These are phyloP conservation scores for Proliferodiscus dingleyae DNA, from an alignment of 2,329 filamentous ascomycete genomes.

Conservation along the genomic window DNA sequence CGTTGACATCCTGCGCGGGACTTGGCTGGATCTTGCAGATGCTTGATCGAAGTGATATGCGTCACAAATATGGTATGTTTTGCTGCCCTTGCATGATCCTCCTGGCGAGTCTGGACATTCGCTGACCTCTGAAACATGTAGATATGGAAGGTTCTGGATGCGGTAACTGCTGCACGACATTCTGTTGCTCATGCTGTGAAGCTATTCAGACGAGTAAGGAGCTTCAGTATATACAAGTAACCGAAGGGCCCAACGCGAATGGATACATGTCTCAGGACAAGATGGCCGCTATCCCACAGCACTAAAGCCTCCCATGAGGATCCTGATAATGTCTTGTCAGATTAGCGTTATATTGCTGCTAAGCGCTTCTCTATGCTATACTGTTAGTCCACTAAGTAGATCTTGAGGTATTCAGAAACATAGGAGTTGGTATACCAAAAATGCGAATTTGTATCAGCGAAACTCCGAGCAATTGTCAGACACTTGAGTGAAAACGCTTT, in stretches of 20 bases:
- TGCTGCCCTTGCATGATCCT: not conserved
- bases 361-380: not conserved
- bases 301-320: too few relatives aligned
- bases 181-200: slow-evolving; percentile 8
- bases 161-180: slow-evolving; percentile 4
- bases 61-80: slow-evolving; percentile 7
- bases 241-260: not conserved
- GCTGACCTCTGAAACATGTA: not conserved
- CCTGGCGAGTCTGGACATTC: not conserved
- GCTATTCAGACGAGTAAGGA: slow-evolving; percentile 7
- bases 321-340: too few relatives aligned
- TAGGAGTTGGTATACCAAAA: not conserved
- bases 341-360: not conserved
- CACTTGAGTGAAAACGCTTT: too few relatives aligned
- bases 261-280: slow-evolving; percentile 3
- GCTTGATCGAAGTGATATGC: slow-evolving; percentile 7
- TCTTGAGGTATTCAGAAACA: not conserved
- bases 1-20: not conserved
- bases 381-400: not conserved
- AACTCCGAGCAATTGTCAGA: too few relatives aligned
- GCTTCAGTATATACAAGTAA: slow-evolving; percentile 5
- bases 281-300: slow-evolving; percentile 6
- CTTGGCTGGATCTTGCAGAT: slow-evolving; percentile 6
- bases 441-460: not conserved
- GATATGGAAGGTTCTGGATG: slow-evolving; percentile 6